These are phyloP conservation scores for Taphrina pruni DNA, from an alignment of 1,139 yeast genomes.

Conservation along the genomic window DNA sequence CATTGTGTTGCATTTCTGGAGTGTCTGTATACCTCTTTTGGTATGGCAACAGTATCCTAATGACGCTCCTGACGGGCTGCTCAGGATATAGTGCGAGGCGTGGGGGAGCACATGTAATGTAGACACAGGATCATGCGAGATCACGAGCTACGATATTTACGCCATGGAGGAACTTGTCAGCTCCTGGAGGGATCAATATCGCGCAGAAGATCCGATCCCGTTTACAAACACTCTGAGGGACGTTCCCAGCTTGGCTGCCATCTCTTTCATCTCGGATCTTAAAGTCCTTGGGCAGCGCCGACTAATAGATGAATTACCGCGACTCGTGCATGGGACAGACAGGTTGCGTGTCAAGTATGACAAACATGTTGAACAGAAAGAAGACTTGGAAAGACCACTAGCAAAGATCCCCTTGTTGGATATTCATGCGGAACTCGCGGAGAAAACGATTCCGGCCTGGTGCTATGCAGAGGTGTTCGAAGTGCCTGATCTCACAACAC, in stretches of 20 bases:
- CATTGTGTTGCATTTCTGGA: background rate
- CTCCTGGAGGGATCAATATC: conserved; percentile 21
- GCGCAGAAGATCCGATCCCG: background rate
- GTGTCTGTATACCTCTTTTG: background rate
- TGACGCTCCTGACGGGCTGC: no score
- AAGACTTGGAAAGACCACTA: background rate
- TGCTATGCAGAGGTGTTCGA: conserved; percentile 8
- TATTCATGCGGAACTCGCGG: background rate
- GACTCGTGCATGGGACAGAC: background rate
- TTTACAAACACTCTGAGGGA: background rate
- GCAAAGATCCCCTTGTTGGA: background rate
- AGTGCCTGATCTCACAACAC: conserved; percentile 1
- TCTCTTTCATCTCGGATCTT: background rate
- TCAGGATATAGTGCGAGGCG: no score
- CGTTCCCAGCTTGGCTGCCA: background rate
- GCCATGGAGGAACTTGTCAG: conserved; percentile 26
- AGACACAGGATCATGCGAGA: no score
- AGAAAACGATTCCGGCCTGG: background rate
- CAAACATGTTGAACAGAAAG: background rate
- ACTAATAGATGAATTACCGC: background rate
- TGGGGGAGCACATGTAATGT: no score
- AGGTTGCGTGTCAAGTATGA: background rate
- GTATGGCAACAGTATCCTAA: background rate
- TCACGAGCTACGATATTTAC: background rate
- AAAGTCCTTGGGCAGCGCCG: background rate